Percentiles rank a stretch among this genome's conserved stretches.
Evolutionary conservation across 305 asterid species (phyloP).

Genomic region (Ilex paraguariensis): DNA sequence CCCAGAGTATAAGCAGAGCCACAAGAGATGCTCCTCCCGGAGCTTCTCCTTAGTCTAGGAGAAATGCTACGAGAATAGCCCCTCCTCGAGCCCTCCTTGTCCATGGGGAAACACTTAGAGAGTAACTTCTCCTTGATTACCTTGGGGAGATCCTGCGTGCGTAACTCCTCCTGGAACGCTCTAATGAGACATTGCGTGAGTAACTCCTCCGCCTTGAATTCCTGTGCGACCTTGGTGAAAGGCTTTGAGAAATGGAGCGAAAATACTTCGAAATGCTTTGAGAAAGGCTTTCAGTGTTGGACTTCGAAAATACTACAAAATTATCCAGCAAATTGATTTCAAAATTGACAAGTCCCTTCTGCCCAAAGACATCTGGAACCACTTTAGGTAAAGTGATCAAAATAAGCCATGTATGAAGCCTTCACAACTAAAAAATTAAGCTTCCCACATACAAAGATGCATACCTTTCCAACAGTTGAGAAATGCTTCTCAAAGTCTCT

Average conservation of each 20-base stretch:
- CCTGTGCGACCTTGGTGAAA: slow-evolving; percentile 35
- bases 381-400: background rate
- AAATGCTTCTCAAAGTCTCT: slow-evolving; percentile 77
- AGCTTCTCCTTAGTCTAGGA: slow-evolving; percentile 5
- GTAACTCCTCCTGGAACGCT: too few species aligned
- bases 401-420: background rate
- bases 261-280: too few species aligned
- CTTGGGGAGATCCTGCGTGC: too few species aligned
- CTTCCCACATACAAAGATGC: background rate
- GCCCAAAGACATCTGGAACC: background rate
- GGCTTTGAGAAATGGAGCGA: slow-evolving; percentile 31
- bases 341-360: too few species aligned
- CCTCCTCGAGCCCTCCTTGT: slow-evolving; percentile 30
- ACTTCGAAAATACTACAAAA: too few species aligned
- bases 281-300: too few species aligned
- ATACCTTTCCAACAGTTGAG: slow-evolving; percentile 72
- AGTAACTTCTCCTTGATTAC: slow-evolving; percentile 31
- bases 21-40: slow-evolving; percentile 1
- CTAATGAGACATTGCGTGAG: slow-evolving; percentile 26
- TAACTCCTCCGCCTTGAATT: slow-evolving; percentile 28
- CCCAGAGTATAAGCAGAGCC: too few species aligned
- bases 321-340: too few species aligned
- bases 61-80: slow-evolving; percentile 8
- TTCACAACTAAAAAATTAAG: background rate
- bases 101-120: slow-evolving; percentile 34